A percentile compares a stretch with the other conserved stretches of the same genome.
These are phyloP conservation scores for Neltuma alba DNA, from an alignment of 306 rosid species.

Conservation along the genomic window DNA sequence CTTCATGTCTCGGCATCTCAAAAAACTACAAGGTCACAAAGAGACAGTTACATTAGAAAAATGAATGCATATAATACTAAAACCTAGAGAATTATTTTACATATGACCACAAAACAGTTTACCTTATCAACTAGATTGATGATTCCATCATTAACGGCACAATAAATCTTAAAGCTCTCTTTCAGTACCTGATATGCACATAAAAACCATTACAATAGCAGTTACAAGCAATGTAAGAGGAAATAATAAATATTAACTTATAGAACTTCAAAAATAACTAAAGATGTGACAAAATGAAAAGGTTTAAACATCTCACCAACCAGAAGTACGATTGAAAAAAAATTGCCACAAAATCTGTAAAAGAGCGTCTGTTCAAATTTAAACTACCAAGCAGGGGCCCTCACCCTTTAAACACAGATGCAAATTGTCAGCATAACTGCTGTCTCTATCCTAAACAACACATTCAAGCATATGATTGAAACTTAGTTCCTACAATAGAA, in stretches of 20 bases:
- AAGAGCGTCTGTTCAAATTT: slow-evolving; percentile 8
- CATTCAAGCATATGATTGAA: slow-evolving; percentile 2
- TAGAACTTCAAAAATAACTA: not conserved
- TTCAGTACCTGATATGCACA: slow-evolving; percentile 74
- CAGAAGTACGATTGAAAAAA: slow-evolving; percentile 18
- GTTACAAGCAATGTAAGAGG: not conserved
- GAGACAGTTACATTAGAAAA: slow-evolving; percentile 21
- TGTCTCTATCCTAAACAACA: not conserved
- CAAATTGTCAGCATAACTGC: slow-evolving; percentile 25
- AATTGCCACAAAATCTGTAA: not conserved
- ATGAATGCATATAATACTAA: slow-evolving; percentile 2
- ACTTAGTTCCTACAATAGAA: slow-evolving; percentile 21
- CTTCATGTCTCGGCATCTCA: slow-evolving; percentile 99
- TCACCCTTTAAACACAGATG: not conserved
- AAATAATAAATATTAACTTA: not conserved
- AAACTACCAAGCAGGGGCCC: slow-evolving; percentile 15
- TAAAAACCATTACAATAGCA: slow-evolving; percentile 27
- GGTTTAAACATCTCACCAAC: not conserved
- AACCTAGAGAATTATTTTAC: not conserved
- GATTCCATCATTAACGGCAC: slow-evolving; percentile 94
- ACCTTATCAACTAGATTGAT: slow-evolving; percentile 99
- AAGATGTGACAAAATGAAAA: slow-evolving; percentile 3
- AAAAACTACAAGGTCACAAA: slow-evolving; percentile 67
- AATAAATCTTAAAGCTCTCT: slow-evolving; percentile 92
- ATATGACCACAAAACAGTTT: slow-evolving; percentile 30